Conservation (phyloP, 148 eudicot genomes). For the Chenopodium suecicum region DNA sequence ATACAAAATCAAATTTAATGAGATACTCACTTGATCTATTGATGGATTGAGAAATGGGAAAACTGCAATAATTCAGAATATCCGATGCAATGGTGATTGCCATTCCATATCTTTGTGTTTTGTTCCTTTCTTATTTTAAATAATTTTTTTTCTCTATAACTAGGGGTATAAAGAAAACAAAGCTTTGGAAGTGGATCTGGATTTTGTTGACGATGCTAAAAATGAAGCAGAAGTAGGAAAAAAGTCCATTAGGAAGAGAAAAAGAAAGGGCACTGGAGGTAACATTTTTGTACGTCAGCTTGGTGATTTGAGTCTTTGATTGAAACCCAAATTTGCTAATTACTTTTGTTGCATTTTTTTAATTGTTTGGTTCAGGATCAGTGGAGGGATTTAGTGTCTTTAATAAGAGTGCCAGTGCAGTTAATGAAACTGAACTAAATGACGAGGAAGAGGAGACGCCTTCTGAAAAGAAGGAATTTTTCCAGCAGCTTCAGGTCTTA, state of each 20-base stretch:
- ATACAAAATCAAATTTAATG: background rate
- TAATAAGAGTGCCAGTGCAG: slow-evolving; percentile 50
- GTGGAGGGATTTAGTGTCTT: slow-evolving; percentile 88
- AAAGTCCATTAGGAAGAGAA: slow-evolving; percentile 60
- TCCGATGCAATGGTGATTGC: background rate
- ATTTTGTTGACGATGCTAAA: slow-evolving; percentile 23
- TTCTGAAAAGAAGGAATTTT: slow-evolving; percentile 50
- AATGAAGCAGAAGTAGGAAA: slow-evolving; percentile 33
- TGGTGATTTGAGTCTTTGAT: background rate
- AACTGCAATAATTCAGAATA: background rate
- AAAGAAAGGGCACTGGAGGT: slow-evolving; percentile 63
- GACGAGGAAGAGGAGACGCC: slow-evolving; percentile 35
- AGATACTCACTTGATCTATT: background rate
- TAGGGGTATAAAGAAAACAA: slow-evolving; percentile 61
- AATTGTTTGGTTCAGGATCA: slow-evolving; percentile 32
- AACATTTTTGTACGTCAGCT: background rate
- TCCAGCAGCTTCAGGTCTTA: slow-evolving; percentile 73
- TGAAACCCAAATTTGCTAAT: background rate
- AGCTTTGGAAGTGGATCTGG: slow-evolving; percentile 26
- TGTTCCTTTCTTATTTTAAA: background rate
- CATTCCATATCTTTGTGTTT: background rate
- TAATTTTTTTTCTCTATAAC: background rate
- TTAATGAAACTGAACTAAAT: slow-evolving; percentile 31
- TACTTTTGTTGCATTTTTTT: background rate
- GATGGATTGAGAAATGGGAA: background rate